Evolutionary conservation across 2,329 filamentous ascomycete species (phyloP).

Genomic region (Claviceps quebecensis): DNA sequence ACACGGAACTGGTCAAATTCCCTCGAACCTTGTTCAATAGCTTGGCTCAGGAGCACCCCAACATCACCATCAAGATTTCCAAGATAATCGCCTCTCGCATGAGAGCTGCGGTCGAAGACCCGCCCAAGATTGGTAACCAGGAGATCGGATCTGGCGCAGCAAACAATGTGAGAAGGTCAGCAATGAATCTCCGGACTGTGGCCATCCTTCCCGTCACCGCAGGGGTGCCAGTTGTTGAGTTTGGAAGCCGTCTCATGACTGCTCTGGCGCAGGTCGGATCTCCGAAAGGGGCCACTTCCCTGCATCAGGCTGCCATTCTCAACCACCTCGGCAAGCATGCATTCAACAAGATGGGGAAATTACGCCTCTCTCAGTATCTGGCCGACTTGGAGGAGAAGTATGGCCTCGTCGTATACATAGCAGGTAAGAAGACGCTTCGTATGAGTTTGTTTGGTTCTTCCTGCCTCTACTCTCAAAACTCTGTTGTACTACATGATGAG

Average conservation of each 20-base stretch:
- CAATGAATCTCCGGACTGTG: slow-evolving; percentile 82
- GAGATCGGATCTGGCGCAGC: slow-evolving; percentile 45
- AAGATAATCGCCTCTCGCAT: slow-evolving; percentile 96
- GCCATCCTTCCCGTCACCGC: slow-evolving; percentile 81
- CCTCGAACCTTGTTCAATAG: slow-evolving; percentile 95
- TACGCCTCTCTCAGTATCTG: slow-evolving; percentile 89
- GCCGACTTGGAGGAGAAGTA: slow-evolving; percentile 97
- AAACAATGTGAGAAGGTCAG: slow-evolving; percentile 57
- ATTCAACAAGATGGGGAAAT: slow-evolving; percentile 92
- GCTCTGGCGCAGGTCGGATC: slow-evolving; percentile 82
- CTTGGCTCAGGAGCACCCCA: slow-evolving; percentile 88
- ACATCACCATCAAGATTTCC: slow-evolving; percentile 97
- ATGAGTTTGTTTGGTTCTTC: background rate
- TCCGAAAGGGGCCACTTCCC: slow-evolving; percentile 74
- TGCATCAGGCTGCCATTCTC: slow-evolving; percentile 87
- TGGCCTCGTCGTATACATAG: slow-evolving; percentile 86
- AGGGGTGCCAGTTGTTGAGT: slow-evolving; percentile 88
- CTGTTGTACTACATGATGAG: slow-evolving; percentile 32
- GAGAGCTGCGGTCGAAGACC: slow-evolving; percentile 75
- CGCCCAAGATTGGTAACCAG: slow-evolving; percentile 49
- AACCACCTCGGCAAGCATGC: slow-evolving; percentile 93
- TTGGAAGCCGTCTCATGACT: slow-evolving; percentile 75
- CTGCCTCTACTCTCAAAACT: background rate
- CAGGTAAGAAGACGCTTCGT: slow-evolving; percentile 33
- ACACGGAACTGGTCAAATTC: slow-evolving; percentile 92